Evolutionary conservation across 2,329 filamentous ascomycete genomes (phyloP), one percentile per base, ranked within the genome.

Genomic region (Lasiodiplodia sp.): DNA sequence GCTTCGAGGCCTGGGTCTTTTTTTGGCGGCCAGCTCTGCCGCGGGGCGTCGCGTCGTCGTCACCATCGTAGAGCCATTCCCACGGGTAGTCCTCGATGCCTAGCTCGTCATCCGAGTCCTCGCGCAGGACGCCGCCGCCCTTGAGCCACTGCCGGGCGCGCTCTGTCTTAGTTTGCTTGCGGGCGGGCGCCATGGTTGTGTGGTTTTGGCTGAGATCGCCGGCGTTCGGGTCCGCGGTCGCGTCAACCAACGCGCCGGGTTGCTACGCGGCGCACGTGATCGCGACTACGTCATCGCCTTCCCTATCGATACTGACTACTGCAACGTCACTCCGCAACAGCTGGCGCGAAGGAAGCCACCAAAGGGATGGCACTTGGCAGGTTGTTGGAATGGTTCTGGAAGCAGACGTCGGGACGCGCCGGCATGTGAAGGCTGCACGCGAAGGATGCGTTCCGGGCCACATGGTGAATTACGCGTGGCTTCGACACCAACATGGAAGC

Each of bases 101-200:
- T 31, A 96, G 87, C 78, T 97, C 95, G 79, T 97, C 94, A 78
- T 97, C 94, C 0, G 93, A 96, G 77, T 97, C 91, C 70, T 96
- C 92, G 74, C 91, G 86, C 7, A 84, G 81, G 12, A 94, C 84
- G 37, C 90, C 91, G 56, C 88, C 87, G 72, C 79, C 88, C 70
- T 81, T 86, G 69, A 90, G 83, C 75, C 77, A 82, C 58, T 82
- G 80, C 55, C 83, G 81, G 34, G 84, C 85, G 67, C 82, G 78
- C 70, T 85, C 81, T 52, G 80, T 73, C 66, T 78, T 82, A 8
- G 82, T 79, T 37, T 77, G 76, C 67, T 80, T 80, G 37, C 78
- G 74, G 44, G 78, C 76, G 38, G 79, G 79, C 47, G 80, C 65
- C 65, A 67, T 67, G 40, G 64, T 57, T 14, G 65, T 34, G 38